Percentiles rank a stretch among this genome's conserved stretches.
phyloP scores from a whole-genome alignment of 1,284 basidiomycete genomes.

The Wallemia mellicola region DNA sequence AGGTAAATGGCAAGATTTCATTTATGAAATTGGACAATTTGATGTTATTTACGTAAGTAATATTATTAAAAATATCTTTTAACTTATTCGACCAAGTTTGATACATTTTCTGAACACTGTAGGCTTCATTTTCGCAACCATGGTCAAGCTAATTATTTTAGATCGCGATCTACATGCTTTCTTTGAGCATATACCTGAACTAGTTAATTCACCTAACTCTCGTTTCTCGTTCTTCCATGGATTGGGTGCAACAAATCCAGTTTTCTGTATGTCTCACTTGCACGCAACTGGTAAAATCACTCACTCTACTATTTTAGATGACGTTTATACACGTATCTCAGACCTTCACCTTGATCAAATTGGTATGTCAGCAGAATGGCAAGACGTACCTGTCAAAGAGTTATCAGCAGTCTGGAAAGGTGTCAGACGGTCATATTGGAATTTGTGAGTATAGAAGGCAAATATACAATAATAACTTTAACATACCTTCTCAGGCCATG shows the following conservation, averaged over 20 bases:
- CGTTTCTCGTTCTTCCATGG: constrained; percentile 94
- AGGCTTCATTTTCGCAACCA: constrained; percentile 5
- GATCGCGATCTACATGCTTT: constrained; percentile 37
- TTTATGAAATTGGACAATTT: constrained; percentile 23
- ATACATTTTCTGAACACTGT: constrained; percentile 78
- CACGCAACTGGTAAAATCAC: neutral
- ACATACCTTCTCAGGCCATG: neutral
- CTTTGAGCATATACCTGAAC: constrained; percentile 50
- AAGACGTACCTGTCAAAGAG: constrained; percentile 29
- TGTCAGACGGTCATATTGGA: constrained; percentile 1
- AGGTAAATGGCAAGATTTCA: constrained; percentile 70
- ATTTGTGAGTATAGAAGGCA: neutral
- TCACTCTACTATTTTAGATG: constrained; percentile 23
- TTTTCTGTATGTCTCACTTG: neutral
- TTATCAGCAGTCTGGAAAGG: constrained; percentile 23
- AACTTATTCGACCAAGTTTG: constrained; percentile 40
- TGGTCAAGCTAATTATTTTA: constrained; percentile 1
- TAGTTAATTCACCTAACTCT: constrained; percentile 44
- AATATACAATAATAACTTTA: neutral
- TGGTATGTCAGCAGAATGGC: constrained; percentile 43
- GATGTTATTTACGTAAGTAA: neutral
- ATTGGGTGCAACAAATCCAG: constrained; percentile 65
- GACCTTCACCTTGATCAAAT: constrained; percentile 60
- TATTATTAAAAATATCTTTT: neutral
- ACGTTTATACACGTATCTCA: constrained; percentile 59